Base-by-base conservation (phyloP, 2,329 filamentous ascomycete genomes). In the Balansia obtecta region DNA sequence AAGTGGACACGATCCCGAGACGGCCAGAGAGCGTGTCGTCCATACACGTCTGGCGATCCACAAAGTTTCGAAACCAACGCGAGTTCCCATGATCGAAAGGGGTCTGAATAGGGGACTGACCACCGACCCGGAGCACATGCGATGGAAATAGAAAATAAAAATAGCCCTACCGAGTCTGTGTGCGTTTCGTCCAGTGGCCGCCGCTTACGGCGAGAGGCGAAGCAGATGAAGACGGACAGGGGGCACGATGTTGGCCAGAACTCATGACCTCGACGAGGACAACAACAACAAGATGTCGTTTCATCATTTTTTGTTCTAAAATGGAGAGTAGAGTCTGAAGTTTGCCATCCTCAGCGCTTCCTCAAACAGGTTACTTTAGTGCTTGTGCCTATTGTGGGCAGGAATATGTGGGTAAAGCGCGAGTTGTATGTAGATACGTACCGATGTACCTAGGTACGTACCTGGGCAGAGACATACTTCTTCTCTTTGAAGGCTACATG, bases 1-100 rank as follows among this genome's bases (percentile, higher is more conserved):
- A 22, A 27, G 13, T 20, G 18, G 20, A 47, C 45, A 22, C 4
- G 20, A 22, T 32, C 27, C 13, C 12, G n/a, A 10, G 13, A 16
- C 27, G 54, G 47, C 49, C 52, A 44, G 51, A 34, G 40, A 16
- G 30, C 33, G 15, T 48, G 9, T 27, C 11, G 13, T n/a, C 45
- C 48, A 50, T 5, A 18, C 33, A 18, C 27, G 11, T 16, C 20
- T 11, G 3, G 10, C 15, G 15, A 10, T 33, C 30, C n/a, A 45
- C 41, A 47, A 40, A 44, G 47, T 46, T 50, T 49, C 49, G 53
- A 55, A 55, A 56, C 54, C 39, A 37, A 33, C 50, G 46, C 53
- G 34, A 44, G 44, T 32, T 20, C 48, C 53, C 48, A 39, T 42
- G 8, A 11, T 20, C n/a, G 5, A 20, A 7, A 16, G 39, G 39